A percentile compares a stretch with the other conserved stretches of the same genome.
Evolutionary conservation across 1,284 basidiomycete genomes (phyloP).

Genomic region (Leccinum huronense): DNA sequence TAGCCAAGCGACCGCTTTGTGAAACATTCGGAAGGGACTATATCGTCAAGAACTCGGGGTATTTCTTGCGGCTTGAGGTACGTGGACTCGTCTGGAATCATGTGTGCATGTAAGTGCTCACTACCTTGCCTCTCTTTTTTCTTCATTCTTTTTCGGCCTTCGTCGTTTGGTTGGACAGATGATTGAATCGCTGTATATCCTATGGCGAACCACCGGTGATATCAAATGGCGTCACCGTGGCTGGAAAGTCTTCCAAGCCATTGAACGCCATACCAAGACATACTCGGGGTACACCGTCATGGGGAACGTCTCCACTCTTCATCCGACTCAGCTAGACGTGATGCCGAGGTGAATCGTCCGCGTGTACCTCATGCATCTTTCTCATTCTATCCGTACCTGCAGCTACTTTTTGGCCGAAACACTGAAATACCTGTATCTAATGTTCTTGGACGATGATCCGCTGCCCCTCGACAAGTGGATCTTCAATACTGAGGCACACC

Average conservation of each 20-base stretch:
- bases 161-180: constrained; percentile 42
- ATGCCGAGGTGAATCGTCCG: constrained; percentile 15
- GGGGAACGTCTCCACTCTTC: constrained; percentile 40
- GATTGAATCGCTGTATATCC: constrained; percentile 63
- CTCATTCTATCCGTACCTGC: background rate
- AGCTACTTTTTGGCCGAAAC: constrained; percentile 77
- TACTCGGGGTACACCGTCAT: constrained; percentile 59
- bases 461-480: constrained; percentile 73
- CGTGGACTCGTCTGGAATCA: constrained; percentile 11
- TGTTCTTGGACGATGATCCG: constrained; percentile 56
- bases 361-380: background rate
- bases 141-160: background rate
- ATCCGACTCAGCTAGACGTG: constrained; percentile 21
- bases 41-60: constrained; percentile 40
- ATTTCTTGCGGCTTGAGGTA: constrained; percentile 66
- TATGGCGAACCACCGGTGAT: constrained; percentile 72
- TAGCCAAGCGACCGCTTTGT: constrained; percentile 1
- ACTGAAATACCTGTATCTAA: constrained; percentile 65
- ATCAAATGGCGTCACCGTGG: constrained; percentile 71
- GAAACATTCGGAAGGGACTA: constrained; percentile 39
- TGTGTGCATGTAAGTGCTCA: background rate
- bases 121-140: background rate
- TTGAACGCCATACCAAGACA: constrained; percentile 57
- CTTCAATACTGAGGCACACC: constrained; percentile 84
- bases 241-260: constrained; percentile 71